phyloP scores from a whole-genome alignment of 495 filamentous ascomycete species.

The Darksidea phi region DNA sequence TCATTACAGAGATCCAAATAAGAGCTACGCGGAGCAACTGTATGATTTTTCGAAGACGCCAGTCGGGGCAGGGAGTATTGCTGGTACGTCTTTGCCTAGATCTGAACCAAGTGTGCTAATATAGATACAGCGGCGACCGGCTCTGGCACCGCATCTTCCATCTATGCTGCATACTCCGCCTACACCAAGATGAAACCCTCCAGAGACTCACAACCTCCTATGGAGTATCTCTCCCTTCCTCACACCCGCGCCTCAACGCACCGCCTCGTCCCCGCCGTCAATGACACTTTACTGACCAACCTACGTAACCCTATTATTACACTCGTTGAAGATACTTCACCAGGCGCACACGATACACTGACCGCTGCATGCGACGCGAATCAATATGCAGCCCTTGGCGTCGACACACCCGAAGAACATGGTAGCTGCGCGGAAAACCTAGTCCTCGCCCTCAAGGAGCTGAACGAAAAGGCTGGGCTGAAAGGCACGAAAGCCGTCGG shows the following conservation, averaged over 20 bases:
- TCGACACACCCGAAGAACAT: constrained; percentile 41
- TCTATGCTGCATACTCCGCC: constrained; percentile 45
- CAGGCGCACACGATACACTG: constrained; percentile 46
- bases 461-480: constrained; percentile 44
- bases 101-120: constrained; percentile 12
- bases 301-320: constrained; percentile 43
- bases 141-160: constrained; percentile 38
- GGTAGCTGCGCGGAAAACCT: constrained; percentile 47
- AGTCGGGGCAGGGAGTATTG: constrained; percentile 42
- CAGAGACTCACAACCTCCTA: constrained; percentile 18
- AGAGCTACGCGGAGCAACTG: constrained; percentile 45
- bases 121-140: constrained; percentile 31
- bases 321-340: constrained; percentile 43
- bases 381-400: constrained; percentile 40
- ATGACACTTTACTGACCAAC: constrained; percentile 43
- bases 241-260: constrained; percentile 41
- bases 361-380: constrained; percentile 45
- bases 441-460: constrained; percentile 45
- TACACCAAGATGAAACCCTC: constrained; percentile 34
- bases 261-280: constrained; percentile 38
- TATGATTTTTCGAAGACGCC: constrained; percentile 47
- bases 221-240: constrained; percentile 45
- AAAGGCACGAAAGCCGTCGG: constrained; percentile 43
- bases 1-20: constrained; percentile 42
- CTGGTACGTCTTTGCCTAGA: constrained; percentile 27